Base-by-base conservation (phyloP, 129 eudicot species). In the Erigeron canadensis region DNA sequence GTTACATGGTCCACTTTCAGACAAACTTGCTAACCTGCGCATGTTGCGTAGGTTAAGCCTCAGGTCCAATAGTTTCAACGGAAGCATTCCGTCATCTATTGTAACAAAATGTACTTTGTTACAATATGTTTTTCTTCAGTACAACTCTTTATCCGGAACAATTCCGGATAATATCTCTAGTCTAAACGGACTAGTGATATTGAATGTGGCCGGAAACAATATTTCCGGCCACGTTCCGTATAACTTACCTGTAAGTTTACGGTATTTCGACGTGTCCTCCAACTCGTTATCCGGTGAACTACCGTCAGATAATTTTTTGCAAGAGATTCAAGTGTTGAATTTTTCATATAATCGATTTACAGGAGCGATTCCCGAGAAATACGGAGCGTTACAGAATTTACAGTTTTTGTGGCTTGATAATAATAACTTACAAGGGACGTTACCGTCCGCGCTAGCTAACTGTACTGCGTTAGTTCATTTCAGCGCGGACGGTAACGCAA, bases 371-470 rank as follows among this genome's bases (percentile, higher is more conserved):
- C 96, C 92, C 71, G 96, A 86, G 72, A 76, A 71, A 40, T n/a
- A 85, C 13, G 91, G 95, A 13, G 80, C 62, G 41, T 82, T 90
- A 28, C 83, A 85, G 62, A 67, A 75, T 55, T 71, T 90, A 2
- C 71, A 83, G 80, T 87, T 76, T 47, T 69, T 90, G 15, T 83
- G 82, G 80, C 81, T 90, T 10, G 96, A 85, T 54, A 50, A 73
- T 72, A 90, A 87, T 81, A 59, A 38, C 28, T 60, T 90, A 10
- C 74, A 72, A 59, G 96, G 96, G 38, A 77, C 92, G 16, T 77
- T 91, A 50, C 97, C 97, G 5, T 84, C 97, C 2, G 90, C 97
- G 5, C 12, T 91, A 3, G 86, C 86, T 0, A 91, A 88, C 67
- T 91, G 97, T 47, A 68, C 86, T 10, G 67, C 87, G 19, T 86